Evolutionary conservation across 176 grass and related monocot genomes (phyloP).

Genomic region (Microstegium vimineum): DNA sequence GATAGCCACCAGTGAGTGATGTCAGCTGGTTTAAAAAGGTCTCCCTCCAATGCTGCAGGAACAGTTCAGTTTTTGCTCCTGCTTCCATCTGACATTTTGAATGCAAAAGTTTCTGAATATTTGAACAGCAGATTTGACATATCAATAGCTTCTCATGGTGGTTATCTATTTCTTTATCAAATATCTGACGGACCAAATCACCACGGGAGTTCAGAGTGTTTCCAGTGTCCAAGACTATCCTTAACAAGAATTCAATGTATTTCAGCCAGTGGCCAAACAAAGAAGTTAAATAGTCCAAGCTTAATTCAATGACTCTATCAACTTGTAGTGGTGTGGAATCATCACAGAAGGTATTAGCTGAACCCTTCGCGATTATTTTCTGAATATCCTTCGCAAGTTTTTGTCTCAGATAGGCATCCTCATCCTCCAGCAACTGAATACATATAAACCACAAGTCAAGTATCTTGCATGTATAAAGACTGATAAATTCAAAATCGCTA

Average conservation of each 20-base stretch:
- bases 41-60: conserved; percentile 61
- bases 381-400: conserved; percentile 79
- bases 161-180: conserved; percentile 99
- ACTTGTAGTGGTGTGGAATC: conserved; percentile 73
- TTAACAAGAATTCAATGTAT: conserved; percentile 68
- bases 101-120: conserved; percentile 63
- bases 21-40: conserved; percentile 58
- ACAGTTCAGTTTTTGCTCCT: conserved; percentile 25
- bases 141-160: conserved; percentile 94
- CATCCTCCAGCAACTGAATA: conserved; percentile 91
- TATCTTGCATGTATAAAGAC: conserved; percentile 62
- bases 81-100: conserved; percentile 35
- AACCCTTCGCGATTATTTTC: conserved; percentile 53
- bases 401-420: conserved; percentile 73
- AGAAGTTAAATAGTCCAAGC: conserved; percentile 78
- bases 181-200: conserved; percentile 89
- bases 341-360: conserved; percentile 42
- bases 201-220: conserved; percentile 50
- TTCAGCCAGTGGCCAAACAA: conserved; percentile 68
- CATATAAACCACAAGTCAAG: conserved; percentile 87
- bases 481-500: conserved; percentile 43
- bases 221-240: conserved; percentile 50
- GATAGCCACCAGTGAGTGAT: conserved; percentile 45
- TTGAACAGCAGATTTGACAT: conserved; percentile 82
- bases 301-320: conserved; percentile 84